These are phyloP conservation scores for Asclepias syriaca DNA, from an alignment of 257 asterid genomes.

Conservation along the genomic window DNA sequence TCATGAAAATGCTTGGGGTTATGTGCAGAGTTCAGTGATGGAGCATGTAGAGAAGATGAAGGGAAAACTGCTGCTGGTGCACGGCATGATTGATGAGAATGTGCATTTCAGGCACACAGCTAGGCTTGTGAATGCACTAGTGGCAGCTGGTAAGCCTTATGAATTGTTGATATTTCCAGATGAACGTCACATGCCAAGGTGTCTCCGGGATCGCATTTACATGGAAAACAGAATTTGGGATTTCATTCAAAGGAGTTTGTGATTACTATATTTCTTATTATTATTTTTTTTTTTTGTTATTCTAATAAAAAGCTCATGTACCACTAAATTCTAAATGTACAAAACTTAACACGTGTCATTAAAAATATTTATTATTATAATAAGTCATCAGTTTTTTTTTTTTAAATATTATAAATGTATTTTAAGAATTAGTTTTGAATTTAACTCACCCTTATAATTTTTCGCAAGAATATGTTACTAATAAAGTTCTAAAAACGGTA, in stretches of 20 bases:
- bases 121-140: conserved; percentile 74
- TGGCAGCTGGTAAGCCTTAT: conserved; percentile 57
- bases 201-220: conserved; percentile 55
- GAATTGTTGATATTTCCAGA: conserved; percentile 84
- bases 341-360: neutral
- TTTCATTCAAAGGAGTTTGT: conserved; percentile 63
- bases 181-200: conserved; percentile 92
- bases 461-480: too few species aligned
- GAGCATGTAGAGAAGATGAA: conserved; percentile 50
- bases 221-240: conserved; percentile 98
- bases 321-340: conserved; percentile 12
- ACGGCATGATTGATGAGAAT: conserved; percentile 93
- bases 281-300: conserved; percentile 6
- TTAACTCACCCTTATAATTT: too few species aligned
- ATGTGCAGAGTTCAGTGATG: conserved; percentile 61
- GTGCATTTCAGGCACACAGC: conserved; percentile 97
- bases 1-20: conserved; percentile 40
- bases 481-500: too few species aligned
- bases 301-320: conserved; percentile 14
- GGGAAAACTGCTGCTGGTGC: conserved; percentile 77
- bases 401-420: too few species aligned
- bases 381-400: too few species aligned
- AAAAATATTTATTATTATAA: too few species aligned
- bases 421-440: too few species aligned
- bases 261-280: too few species aligned